Evolutionary conservation across 23 red algal species (phyloP).

Genomic region (Cyanidioschyzon merolae): DNA sequence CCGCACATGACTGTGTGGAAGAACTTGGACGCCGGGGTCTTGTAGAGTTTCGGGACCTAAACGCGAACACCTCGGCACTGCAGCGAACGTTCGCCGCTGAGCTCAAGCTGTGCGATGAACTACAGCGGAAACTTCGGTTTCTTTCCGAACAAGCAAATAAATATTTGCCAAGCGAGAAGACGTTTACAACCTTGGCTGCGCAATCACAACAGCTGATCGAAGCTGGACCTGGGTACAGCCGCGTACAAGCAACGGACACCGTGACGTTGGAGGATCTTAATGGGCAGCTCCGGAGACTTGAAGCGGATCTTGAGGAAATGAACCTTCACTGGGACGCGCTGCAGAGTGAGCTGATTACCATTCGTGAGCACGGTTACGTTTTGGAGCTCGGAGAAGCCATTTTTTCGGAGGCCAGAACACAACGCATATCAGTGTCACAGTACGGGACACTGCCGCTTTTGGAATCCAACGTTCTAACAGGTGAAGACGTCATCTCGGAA

Average conservation of each 20-base stretch:
- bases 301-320: slow-evolving; percentile 66
- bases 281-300: slow-evolving; percentile 55
- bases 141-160: slow-evolving; percentile 40
- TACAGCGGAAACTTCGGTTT: slow-evolving; percentile 65
- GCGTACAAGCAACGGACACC: not conserved
- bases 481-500: not conserved
- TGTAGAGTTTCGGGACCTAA: slow-evolving; percentile 82
- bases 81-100: slow-evolving; percentile 67
- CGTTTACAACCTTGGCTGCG: slow-evolving; percentile 21
- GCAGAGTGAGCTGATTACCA: slow-evolving; percentile 39
- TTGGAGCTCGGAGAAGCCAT: slow-evolving; percentile 53
- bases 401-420: slow-evolving; percentile 36
- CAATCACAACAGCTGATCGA: slow-evolving; percentile 1
- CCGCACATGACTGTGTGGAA: slow-evolving; percentile 71
- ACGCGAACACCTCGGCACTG: slow-evolving; percentile 54
- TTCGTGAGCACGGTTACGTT: slow-evolving; percentile 63
- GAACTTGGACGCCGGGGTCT: slow-evolving; percentile 61
- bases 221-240: not conserved
- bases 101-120: slow-evolving; percentile 70
- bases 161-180: slow-evolving; percentile 20
- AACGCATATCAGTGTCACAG: slow-evolving; percentile 7
- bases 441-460: not conserved
- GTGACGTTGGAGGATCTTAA: slow-evolving; percentile 62
- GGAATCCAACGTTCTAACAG: not conserved
- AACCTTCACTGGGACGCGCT: slow-evolving; percentile 72